Base-by-base conservation (phyloP, 2,329 filamentous ascomycete genomes). In the Alternaria brassicae region DNA sequence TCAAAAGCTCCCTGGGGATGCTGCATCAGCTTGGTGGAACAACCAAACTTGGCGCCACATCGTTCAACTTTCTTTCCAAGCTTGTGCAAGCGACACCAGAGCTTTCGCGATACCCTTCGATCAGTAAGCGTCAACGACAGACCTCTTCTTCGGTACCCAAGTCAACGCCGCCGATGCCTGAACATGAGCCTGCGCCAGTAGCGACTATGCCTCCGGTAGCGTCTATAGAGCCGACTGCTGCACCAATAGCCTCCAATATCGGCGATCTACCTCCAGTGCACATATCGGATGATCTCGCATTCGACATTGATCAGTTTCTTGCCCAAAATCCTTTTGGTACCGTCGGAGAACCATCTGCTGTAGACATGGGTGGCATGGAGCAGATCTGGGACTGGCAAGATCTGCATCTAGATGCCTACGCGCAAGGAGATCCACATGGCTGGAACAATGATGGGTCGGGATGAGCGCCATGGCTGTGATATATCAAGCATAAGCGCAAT, bases 351-450 rank as follows among this genome's bases (percentile, higher is more conserved):
- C 41, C 66, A 3, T 13, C 59, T 2, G 49, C 54, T 5, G 49
- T 72, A 1, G 68, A 76, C 15, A 68, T 75, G 53, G 71, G 72
- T 2, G 72, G 72, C 6, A 68, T 76, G 66, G 73, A 75, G 56
- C 66, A 70, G 13, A 72, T 75, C 0, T 77, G 72, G 71, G 69
- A 71, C 40, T 76, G 72, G 72, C 70, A 72, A 3, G 58, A 67
- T 27, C 32, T 75, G 25, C 71, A 73, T 47, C 58, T 75, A 3
- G 67, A 74, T 28, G 52, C 39, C 2, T 60, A 60, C 23, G 10
- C 59, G 10, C 58, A 66, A 3, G 47, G 34, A 15, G 50, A 45
- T 5, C 37, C 17, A 3, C 25, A 30, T 39, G 44, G 4, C 1
- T 37, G 25, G 36, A 30, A 51, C 6, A 17, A 4, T 12, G 8